Conservation (phyloP, 129 eudicot genomes). For the Artemisia argyi region DNA sequence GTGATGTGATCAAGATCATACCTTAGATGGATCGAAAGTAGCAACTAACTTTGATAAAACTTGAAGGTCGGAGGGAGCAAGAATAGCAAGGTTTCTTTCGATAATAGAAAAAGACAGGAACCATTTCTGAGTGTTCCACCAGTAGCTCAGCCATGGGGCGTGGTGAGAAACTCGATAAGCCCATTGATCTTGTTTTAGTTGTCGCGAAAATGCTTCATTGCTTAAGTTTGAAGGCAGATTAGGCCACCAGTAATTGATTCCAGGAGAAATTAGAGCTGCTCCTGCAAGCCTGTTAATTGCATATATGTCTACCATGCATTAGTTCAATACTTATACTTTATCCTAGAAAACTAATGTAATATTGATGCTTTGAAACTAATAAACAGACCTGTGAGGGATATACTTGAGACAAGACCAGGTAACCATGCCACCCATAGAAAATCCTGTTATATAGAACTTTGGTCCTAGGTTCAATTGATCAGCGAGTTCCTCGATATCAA, state of each 20-base stretch:
- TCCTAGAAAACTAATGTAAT: no score
- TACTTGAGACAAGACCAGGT: constrained; percentile 71
- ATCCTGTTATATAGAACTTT: constrained; percentile 60
- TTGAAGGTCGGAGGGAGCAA: constrained; percentile 38
- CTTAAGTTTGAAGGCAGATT: constrained; percentile 56
- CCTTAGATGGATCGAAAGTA: background rate
- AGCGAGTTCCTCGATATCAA: constrained; percentile 69
- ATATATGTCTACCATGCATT: no score
- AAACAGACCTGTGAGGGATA: constrained; percentile 65
- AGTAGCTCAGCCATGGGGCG: constrained; percentile 64
- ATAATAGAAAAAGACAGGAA: constrained; percentile 40
- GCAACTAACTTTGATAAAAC: constrained; percentile 4
- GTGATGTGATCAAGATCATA: background rate
- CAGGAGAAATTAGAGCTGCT: constrained; percentile 67
- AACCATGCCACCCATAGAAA: constrained; percentile 65
- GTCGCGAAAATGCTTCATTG: constrained; percentile 40
- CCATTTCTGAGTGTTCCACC: constrained; percentile 74
- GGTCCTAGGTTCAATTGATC: constrained; percentile 65
- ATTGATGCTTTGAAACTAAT: constrained; percentile 13
- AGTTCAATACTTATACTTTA: no score
- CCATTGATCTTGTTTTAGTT: constrained; percentile 61
- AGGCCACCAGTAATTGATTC: constrained; percentile 71
- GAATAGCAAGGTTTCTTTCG: constrained; percentile 22
- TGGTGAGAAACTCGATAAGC: constrained; percentile 60
- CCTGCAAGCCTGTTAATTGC: constrained; percentile 49